Evolutionary conservation across 495 filamentous ascomycete species (phyloP).

Genomic region (Aspergillus hancockii): DNA sequence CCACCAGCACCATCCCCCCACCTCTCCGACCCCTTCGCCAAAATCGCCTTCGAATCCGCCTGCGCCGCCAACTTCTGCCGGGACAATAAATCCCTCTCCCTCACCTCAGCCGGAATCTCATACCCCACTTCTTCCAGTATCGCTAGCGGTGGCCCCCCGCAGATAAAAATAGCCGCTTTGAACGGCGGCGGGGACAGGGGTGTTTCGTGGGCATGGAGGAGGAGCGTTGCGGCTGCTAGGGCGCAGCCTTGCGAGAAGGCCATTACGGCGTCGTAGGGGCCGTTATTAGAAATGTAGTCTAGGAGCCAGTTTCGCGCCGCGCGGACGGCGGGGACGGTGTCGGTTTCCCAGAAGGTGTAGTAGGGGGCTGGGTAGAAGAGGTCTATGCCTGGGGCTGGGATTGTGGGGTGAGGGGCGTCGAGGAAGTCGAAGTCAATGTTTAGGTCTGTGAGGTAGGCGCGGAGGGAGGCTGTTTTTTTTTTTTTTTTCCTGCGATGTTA

Average conservation of each 20-base stretch:
- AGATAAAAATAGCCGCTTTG: conserved; percentile 44
- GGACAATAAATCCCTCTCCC: background rate
- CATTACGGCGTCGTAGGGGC: conserved; percentile 62
- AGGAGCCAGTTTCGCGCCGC: conserved; percentile 47
- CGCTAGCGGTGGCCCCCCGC: conserved; percentile 10
- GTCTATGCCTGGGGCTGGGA: conserved; percentile 53
- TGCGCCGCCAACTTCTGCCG: background rate
- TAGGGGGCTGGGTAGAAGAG: conserved; percentile 51
- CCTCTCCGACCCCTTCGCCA: background rate
- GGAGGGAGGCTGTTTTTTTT: conserved; percentile 39
- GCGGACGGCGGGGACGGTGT: conserved; percentile 36
- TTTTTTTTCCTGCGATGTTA: conserved; percentile 1
- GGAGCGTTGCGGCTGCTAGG: conserved; percentile 46
- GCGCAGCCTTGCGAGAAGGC: conserved; percentile 62
- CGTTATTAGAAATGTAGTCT: conserved; percentile 46
- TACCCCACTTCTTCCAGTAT: conserved; percentile 9
- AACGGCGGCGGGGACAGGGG: conserved; percentile 48
- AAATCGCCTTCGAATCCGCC: background rate
- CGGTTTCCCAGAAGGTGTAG: conserved; percentile 50
- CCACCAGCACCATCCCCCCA: conserved; percentile 19
- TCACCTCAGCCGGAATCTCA: background rate
- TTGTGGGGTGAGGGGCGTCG: conserved; percentile 47
- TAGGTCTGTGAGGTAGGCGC: conserved; percentile 33
- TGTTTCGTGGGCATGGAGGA: conserved; percentile 39
- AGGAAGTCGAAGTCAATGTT: conserved; percentile 56